Evolutionary conservation across 495 filamentous ascomycete species (phyloP), one percentile per base, ranked within the genome.

Genomic region (Sordaria brevicollis): DNA sequence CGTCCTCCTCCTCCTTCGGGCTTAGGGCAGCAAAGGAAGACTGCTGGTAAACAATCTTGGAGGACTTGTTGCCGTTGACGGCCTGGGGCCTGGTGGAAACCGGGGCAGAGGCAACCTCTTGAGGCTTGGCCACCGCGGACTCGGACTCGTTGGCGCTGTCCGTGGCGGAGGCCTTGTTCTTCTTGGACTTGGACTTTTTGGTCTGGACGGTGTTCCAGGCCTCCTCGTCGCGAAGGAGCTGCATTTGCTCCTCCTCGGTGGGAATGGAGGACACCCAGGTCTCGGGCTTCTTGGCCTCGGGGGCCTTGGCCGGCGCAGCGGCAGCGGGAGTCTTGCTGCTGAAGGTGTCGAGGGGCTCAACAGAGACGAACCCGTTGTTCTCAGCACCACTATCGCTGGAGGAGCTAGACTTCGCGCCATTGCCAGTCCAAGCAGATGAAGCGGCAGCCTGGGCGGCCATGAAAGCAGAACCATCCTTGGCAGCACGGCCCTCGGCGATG

Each of bases 201-300:
- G 87, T 91, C 66, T 86, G 84, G 66, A 94, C 91, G 25, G 91
- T 93, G 70, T 83, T 92, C 91, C 92, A 93, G 36, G 86, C 87
- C 68, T 89, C 87, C 73, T 88, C 82, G 54, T 86, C 86, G 35
- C 81, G 86, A 35, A 92, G 81, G 72, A 90, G 81, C 77, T 90
- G 86, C 80, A 95, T 81, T 81, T 96, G 93, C 79, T 95, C 92
- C 76, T 97, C 93, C 79, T 96, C 93, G 0, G 92, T 92, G 5
- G 89, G 91, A 49, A 91, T 83, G 68, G 84, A 84, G 57, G 83
- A 78, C 54, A 83, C 80, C 88, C 86, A 91, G 71, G 72, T 78
- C 36, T 81, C 80, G 10, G 77, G 69, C 54, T 79, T 78, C 65
- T 54, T 73, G 62, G 75, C 72, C 33, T 69, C 68, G 13, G 81